Conservation (phyloP, 352 stramenopile genomes). For the Vaucheria bursata region DNA sequence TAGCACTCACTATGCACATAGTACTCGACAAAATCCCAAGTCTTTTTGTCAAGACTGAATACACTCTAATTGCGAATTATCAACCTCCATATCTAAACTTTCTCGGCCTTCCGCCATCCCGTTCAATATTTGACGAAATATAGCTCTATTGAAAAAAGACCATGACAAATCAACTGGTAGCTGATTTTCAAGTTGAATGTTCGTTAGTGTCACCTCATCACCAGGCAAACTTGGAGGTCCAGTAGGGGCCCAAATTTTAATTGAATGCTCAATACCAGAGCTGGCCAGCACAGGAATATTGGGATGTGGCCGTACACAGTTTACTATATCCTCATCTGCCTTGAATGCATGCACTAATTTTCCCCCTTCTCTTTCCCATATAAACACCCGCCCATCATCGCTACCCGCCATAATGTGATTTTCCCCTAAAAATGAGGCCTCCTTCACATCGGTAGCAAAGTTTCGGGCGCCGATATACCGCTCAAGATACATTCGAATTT, state of each 20-base stretch:
- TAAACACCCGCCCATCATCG: conserved; percentile 66
- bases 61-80: no score
- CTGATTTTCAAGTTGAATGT: no score
- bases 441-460: conserved; percentile 76
- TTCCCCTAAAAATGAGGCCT: conserved; percentile 70
- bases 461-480: conserved; percentile 75
- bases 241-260: neutral
- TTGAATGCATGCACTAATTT: conserved; percentile 67
- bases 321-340: conserved; percentile 51
- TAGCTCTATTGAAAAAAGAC: no score
- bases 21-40: no score
- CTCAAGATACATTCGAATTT: conserved; percentile 38
- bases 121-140: no score
- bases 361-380: conserved; percentile 70
- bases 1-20: no score
- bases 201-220: no score
- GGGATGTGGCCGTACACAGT: neutral
- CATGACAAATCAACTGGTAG: no score
- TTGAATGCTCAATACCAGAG: neutral
- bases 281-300: neutral
- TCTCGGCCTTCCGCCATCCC: no score
- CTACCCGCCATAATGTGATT: conserved; percentile 74
- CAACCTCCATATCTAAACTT: no score
- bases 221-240: no score
- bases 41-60: no score